Evolutionary conservation across 2,329 filamentous ascomycete genomes (phyloP).

Genomic region (Colletotrichum lindemuthianum): DNA sequence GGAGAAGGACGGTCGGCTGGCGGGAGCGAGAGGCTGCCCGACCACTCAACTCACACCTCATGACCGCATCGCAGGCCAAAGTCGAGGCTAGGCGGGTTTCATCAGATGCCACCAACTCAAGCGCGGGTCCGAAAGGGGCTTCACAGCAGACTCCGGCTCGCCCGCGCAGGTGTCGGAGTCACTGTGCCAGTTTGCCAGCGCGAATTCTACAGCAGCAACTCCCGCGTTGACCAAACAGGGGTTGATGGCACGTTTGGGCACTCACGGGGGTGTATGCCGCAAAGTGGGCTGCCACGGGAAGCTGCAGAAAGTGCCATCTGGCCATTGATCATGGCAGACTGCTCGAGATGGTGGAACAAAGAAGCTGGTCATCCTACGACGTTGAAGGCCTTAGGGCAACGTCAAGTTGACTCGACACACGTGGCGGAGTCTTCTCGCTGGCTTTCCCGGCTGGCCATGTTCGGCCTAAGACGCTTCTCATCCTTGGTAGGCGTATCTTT

Average conservation of each 20-base stretch:
- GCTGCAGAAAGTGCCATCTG: conserved; percentile 59
- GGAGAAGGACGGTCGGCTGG: conserved; percentile 18
- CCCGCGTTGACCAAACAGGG: conserved; percentile 52
- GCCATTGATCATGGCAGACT: conserved; percentile 29
- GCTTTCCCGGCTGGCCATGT: too few species aligned
- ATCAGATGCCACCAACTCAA: conserved; percentile 49
- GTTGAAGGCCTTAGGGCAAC: conserved; percentile 25
- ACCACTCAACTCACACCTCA: conserved; percentile 15
- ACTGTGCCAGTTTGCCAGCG: conserved; percentile 52
- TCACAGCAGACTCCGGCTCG: conserved; percentile 53
- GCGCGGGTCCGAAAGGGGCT: conserved; percentile 48
- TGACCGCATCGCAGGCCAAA: conserved; percentile 34
- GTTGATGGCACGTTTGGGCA: conserved; percentile 35
- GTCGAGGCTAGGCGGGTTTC: conserved; percentile 52
- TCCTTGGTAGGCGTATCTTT: too few species aligned
- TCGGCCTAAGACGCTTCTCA: too few species aligned
- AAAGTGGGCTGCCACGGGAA: conserved; percentile 47
- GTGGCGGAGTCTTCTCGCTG: conserved; percentile 50
- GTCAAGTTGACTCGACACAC: conserved; percentile 64
- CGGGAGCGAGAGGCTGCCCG: conserved; percentile 2
- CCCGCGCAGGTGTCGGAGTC: conserved; percentile 38
- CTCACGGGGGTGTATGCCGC: conserved; percentile 26
- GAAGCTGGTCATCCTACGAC: conserved; percentile 45
- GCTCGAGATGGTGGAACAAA: conserved; percentile 55
- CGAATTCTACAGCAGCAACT: conserved; percentile 49